phyloP scores from a whole-genome alignment of 2,329 filamentous ascomycete genomes.

The Byssoonygena ceratinophila region DNA sequence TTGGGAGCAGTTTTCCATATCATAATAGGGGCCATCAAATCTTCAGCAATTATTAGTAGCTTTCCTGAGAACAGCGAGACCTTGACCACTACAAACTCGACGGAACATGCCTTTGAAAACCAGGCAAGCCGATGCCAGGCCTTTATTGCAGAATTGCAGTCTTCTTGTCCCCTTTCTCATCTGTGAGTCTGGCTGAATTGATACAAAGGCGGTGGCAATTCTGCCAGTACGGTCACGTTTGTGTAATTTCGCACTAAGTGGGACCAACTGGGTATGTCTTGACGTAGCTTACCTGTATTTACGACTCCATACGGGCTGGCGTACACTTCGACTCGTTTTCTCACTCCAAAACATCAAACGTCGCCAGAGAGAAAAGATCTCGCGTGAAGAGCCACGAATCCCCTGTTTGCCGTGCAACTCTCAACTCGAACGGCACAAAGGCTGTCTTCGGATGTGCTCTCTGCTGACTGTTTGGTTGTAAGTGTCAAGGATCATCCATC shows the following conservation, averaged over 20 bases:
- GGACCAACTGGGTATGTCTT: background rate
- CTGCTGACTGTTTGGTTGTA: background rate
- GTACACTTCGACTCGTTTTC: background rate
- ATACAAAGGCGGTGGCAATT: constrained; percentile 3
- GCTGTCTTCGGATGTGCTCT: background rate
- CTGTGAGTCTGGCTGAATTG: background rate
- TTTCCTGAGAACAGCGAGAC: no score
- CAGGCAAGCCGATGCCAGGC: no score
- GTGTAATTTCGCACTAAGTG: background rate
- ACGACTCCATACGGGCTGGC: background rate
- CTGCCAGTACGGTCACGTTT: background rate
- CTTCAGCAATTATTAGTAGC: background rate
- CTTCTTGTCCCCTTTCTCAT: no score
- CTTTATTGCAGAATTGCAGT: no score
- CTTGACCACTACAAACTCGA: no score
- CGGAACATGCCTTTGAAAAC: no score
- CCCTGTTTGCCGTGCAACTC: no score
- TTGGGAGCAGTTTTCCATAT: background rate
- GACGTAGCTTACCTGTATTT: background rate
- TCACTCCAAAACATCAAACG: constrained; percentile 4
- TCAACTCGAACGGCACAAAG: no score
- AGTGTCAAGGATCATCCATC: background rate
- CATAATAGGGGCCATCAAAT: background rate
- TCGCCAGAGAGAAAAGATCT: constrained; percentile 4
- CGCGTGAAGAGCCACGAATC: background rate